These are phyloP conservation scores for Solanum sejunctum DNA, from an alignment of 257 asterid genomes.

Conservation along the genomic window DNA sequence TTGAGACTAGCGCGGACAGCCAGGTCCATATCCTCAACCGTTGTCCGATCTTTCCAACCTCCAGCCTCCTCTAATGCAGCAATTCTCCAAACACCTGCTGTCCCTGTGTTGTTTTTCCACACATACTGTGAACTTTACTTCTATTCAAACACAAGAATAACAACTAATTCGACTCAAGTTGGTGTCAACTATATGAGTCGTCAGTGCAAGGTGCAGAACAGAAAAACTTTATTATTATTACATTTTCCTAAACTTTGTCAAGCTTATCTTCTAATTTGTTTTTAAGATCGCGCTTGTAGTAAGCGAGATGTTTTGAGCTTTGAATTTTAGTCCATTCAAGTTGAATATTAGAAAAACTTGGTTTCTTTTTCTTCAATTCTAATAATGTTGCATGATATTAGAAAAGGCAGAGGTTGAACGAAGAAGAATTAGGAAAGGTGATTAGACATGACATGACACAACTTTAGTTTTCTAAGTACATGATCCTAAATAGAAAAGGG, in stretches of 20 bases:
- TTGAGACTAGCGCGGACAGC: constrained; percentile 35
- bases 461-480: too few species aligned
- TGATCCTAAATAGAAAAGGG: too few species aligned
- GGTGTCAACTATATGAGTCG: background rate
- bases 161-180: background rate
- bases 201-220: background rate
- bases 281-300: background rate
- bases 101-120: constrained; percentile 4
- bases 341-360: background rate
- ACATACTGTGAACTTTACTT: background rate
- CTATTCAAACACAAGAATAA: background rate
- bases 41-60: constrained; percentile 36
- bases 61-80: constrained; percentile 31
- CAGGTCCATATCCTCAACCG: constrained; percentile 35
- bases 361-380: background rate
- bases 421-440: too few species aligned
- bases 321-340: background rate
- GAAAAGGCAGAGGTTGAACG: too few species aligned
- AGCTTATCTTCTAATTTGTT: background rate
- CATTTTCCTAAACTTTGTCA: background rate
- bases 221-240: too few species aligned
- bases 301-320: background rate
- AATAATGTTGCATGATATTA: too few species aligned
- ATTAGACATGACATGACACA: too few species aligned
- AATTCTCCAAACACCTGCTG: constrained; percentile 35